phyloP scores from a whole-genome alignment of 169 alveolate genomes.

The Eimeria zaria region DNA sequence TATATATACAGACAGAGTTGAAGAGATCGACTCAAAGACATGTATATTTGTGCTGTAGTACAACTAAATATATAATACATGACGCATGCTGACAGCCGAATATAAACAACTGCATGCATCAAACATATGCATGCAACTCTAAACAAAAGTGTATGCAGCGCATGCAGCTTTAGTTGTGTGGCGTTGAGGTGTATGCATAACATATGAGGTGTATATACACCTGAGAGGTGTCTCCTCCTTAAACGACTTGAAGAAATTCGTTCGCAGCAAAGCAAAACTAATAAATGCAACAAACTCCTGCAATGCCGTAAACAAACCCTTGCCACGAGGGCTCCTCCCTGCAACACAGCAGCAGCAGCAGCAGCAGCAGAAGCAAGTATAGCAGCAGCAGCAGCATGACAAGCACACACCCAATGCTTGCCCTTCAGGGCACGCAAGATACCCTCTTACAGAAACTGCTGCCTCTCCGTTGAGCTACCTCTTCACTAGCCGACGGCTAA shows the following conservation, averaged over 20 bases:
- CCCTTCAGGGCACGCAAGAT: too few species aligned
- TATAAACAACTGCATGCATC: neutral
- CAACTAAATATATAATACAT: too few species aligned
- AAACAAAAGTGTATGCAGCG: neutral
- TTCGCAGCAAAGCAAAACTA: neutral
- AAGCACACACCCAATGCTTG: neutral
- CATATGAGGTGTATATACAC: conserved; percentile 24
- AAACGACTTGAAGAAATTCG: conserved; percentile 1
- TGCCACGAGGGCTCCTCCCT: conserved; percentile 17
- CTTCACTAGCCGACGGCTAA: neutral
- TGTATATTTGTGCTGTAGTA: too few species aligned
- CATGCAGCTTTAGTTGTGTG: neutral
- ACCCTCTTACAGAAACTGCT: neutral
- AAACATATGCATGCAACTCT: neutral
- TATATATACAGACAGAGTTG: too few species aligned
- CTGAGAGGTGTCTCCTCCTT: conserved; percentile 6
- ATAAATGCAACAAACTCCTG: conserved; percentile 44
- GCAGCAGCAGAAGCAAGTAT: neutral
- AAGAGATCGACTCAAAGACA: too few species aligned
- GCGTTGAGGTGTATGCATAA: neutral
- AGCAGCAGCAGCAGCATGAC: neutral
- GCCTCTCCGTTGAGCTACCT: neutral
- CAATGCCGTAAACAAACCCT: neutral
- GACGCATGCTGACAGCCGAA: neutral
- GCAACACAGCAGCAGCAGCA: neutral